Evolutionary conservation across 1,139 yeast species (phyloP), one percentile per base, ranked within the genome.

Genomic region (Candida neerlandica): DNA sequence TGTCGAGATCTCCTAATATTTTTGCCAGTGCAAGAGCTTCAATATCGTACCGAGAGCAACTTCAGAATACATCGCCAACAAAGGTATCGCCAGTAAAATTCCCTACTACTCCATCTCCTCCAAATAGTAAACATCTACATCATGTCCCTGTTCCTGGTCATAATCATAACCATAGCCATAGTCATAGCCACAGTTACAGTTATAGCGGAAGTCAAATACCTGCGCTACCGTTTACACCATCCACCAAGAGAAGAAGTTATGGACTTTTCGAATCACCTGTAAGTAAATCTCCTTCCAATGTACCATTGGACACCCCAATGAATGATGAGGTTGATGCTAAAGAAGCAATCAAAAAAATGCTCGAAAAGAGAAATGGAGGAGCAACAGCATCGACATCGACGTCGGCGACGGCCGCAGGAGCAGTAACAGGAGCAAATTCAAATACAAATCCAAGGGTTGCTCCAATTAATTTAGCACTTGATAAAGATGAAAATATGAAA

Each of bases 191-290:
- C 11, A 29, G 14, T 29, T 2, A 11, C 3, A 23, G 27, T 32
- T 9, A 7, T 7, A 14, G 15, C 18, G 21, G 23, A 10, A 19
- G n/a, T 18, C 41, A 37, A 23, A 21, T 23, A 11, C 44, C 33
- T 14, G n/a, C 43, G n/a, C 55, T 74, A 30, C 78, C 78, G 42
- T 69, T 69, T 50, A 69, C 77, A 4, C 80, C 80, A 3, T 67
- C 76, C 3, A 58, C 69, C 51, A 75, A 75, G 51, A 55, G 80
- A 21, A 61, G 67, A 40, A 69, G 61, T 51, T 62, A 71, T 2
- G 73, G 70, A 10, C 53, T 58, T 40, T 60, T 62, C 47, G 64
- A 65, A 55, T 64, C 71, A 10, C 77, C 77, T 0, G 77, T 70
- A 45, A 65, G 64, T 51, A 66, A 60, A 52, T 53, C 72, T 14